Evolutionary conservation across 2,329 filamentous ascomycete genomes (phyloP), one percentile per base, ranked within the genome.

Genomic region (Fusarium poae): DNA sequence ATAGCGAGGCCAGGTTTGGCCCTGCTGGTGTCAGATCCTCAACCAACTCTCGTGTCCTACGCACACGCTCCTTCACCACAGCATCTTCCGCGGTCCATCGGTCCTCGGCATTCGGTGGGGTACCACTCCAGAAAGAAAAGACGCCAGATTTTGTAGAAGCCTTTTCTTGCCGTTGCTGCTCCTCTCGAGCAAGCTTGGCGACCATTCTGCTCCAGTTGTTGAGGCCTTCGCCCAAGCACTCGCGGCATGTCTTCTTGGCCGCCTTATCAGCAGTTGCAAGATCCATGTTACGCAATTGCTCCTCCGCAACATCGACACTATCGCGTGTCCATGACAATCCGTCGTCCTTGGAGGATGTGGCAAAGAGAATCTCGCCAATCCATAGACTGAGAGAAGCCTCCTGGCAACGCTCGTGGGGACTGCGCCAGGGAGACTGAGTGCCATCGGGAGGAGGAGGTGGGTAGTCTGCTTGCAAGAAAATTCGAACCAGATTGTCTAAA

Each of bases 341-440:
- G 64, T 91, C 90, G 49, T 92, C 89, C 51, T 83, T 82, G 20
- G 79, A 80, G 2, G 75, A 72, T 6, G 86, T 87, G 0, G 92
- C 88, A 78, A 92, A 97, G 32, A 98, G 85, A 52, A 98, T 97
- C 81, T 98, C 95, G 61, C 95, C 95, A 67, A 98, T 95, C 79
- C 97, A 96, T 25, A 94, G 86, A 84, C 93, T 94, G 16, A 97
- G 81, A 0, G 89, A 93, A 4, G 94, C 93, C 79, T 97, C 94
- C 70, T 96, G 91, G 78, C 94, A 97, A 37, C 87, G 85, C 68
- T 92, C 88, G 29, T 85, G 82, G 12, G 88, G 76, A 57, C 86
- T 87, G 46, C 92, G 90, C 58, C 85, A 80, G 0, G 94, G 88
- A 0, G 90, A 84, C 5, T 86, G 80, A 46, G 91, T 87, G 55